phyloP scores from a whole-genome alignment of 169 alveolate genomes.

The Perkinsus marinus region DNA sequence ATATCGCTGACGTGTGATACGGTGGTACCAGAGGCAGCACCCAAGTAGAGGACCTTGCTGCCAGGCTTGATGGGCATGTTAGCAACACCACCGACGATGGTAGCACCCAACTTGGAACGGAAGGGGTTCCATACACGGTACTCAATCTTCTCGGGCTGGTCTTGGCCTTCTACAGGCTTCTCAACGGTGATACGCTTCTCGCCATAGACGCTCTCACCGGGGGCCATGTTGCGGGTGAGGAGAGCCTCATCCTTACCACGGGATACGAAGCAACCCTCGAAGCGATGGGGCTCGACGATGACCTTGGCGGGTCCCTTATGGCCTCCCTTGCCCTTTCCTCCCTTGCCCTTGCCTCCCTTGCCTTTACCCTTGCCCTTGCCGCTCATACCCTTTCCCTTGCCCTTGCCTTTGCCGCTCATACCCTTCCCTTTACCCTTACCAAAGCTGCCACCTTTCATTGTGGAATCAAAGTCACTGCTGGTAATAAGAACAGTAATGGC shows the following conservation, averaged over 20 bases:
- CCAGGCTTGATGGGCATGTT: constrained; percentile 93
- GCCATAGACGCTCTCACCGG: constrained; percentile 97
- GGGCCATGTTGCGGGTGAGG: constrained; percentile 85
- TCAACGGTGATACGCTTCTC: constrained; percentile 89
- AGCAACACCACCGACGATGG: constrained; percentile 94
- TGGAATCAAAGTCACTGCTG: not conserved
- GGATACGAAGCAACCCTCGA: constrained; percentile 88
- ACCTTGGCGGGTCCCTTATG: constrained; percentile 67
- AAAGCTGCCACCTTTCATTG: not conserved
- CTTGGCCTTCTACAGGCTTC: constrained; percentile 34
- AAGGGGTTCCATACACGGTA: constrained; percentile 98
- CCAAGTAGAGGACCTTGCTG: constrained; percentile 86
- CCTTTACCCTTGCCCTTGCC: not conserved
- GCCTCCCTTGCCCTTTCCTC: not conserved
- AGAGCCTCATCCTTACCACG: constrained; percentile 91
- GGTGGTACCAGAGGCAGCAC: constrained; percentile 95
- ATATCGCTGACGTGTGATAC: constrained; percentile 98
- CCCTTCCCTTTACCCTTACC: not conserved
- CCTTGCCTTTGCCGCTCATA: not conserved
- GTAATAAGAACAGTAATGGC: not conserved
- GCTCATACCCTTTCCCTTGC: not conserved
- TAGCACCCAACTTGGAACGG: constrained; percentile 97
- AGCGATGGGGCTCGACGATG: constrained; percentile 85
- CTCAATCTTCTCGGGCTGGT: constrained; percentile 81
- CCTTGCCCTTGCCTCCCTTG: not conserved